Evolutionary conservation across 371 early-diverging fungal genomes (phyloP).

Genomic region (Rhizopus delemar): DNA sequence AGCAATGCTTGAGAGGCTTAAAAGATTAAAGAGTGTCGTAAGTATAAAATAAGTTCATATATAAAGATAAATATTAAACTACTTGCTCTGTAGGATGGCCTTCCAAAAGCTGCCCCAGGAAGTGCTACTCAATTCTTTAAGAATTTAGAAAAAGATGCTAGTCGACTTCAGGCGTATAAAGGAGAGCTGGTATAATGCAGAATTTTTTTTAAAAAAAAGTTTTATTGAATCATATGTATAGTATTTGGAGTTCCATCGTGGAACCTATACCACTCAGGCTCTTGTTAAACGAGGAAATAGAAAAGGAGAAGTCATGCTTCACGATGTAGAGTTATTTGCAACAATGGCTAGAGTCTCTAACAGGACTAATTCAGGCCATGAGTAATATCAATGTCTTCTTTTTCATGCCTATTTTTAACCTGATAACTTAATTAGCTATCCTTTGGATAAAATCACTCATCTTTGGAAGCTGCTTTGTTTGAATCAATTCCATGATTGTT

Average conservation of each 20-base stretch:
- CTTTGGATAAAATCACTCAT: conserved; percentile 68
- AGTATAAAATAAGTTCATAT: background rate
- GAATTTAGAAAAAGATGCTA: conserved; percentile 63
- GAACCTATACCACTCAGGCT: conserved; percentile 95
- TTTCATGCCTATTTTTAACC: background rate
- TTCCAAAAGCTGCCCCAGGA: conserved; percentile 74
- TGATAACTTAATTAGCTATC: conserved; percentile 53
- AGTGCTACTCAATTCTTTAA: conserved; percentile 81
- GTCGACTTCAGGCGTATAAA: conserved; percentile 80
- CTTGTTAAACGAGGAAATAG: conserved; percentile 85
- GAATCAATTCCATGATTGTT: conserved; percentile 96
- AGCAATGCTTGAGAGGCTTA: conserved; percentile 85
- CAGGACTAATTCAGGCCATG: conserved; percentile 10
- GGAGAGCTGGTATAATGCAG: conserved; percentile 81
- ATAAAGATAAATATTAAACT: background rate
- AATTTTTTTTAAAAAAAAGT: background rate
- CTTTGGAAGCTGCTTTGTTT: conserved; percentile 92
- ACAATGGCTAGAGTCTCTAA: conserved; percentile 40
- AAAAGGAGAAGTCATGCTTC: conserved; percentile 78
- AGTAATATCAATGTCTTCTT: conserved; percentile 2
- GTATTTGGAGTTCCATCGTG: conserved; percentile 92
- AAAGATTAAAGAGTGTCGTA: conserved; percentile 72
- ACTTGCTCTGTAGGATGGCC: conserved; percentile 57
- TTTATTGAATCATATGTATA: conserved; percentile 5
- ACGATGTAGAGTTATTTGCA: conserved; percentile 80